A percentile compares a stretch with the other conserved stretches of the same genome.
phyloP scores from a whole-genome alignment of 2,329 filamentous ascomycete species.

The Endocalyx cinctus region DNA sequence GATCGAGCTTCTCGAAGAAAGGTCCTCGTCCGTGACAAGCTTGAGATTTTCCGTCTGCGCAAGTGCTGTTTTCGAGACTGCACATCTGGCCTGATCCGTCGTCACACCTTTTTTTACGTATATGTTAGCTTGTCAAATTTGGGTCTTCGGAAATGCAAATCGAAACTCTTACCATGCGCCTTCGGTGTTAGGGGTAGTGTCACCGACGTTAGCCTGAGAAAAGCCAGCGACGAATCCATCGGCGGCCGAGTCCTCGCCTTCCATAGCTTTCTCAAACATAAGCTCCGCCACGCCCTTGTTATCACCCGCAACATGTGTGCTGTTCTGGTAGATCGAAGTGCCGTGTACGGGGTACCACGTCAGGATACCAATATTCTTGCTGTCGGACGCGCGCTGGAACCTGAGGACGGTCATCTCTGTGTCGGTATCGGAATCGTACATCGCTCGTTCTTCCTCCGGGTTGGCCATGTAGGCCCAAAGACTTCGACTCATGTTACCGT shows the following conservation, averaged over 20 bases:
- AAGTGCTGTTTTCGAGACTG: constrained; percentile 74
- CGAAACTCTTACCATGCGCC: constrained; percentile 66
- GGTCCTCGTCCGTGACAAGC: constrained; percentile 61
- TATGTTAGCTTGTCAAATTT: no score
- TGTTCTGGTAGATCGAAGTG: constrained; percentile 85
- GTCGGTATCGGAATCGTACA: constrained; percentile 61
- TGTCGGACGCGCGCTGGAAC: constrained; percentile 66
- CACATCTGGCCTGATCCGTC: constrained; percentile 69
- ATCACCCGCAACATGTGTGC: constrained; percentile 82
- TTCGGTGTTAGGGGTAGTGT: constrained; percentile 78
- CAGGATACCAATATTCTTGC: constrained; percentile 71
- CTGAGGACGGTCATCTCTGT: constrained; percentile 74
- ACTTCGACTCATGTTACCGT: constrained; percentile 80
- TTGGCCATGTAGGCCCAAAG: constrained; percentile 82
- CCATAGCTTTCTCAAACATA: constrained; percentile 70
- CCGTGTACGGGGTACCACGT: constrained; percentile 92
- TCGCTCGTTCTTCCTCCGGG: constrained; percentile 64
- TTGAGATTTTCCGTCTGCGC: constrained; percentile 60
- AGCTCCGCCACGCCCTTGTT: constrained; percentile 90
- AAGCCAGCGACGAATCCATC: constrained; percentile 81
- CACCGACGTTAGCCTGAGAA: constrained; percentile 85
- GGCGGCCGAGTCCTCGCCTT: constrained; percentile 46
- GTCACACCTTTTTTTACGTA: constrained; percentile 54
- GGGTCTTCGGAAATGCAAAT: no score
- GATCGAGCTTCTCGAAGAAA: constrained; percentile 59